Percentiles rank a stretch among this genome's conserved stretches.
These are phyloP conservation scores for Lodderomyces jiufengensis DNA, from an alignment of 1,139 yeast species.

Conservation along the genomic window DNA sequence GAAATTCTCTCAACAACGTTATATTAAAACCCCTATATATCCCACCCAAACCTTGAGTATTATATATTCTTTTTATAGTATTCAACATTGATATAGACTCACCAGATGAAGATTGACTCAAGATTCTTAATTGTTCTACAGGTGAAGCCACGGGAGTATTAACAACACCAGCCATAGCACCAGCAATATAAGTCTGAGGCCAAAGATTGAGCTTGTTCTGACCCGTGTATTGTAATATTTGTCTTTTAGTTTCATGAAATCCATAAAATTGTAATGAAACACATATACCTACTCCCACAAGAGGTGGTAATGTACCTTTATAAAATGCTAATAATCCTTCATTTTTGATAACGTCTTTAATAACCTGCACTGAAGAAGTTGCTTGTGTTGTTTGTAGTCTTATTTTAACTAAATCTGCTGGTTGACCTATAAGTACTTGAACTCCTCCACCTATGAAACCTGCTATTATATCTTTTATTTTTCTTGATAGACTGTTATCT, in stretches of 20 bases:
- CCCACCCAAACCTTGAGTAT: constrained; percentile 49
- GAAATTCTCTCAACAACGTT: constrained; percentile 65
- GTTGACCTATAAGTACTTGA: constrained; percentile 73
- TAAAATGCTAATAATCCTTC: constrained; percentile 67
- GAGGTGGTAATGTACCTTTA: constrained; percentile 46
- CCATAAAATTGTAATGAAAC: constrained; percentile 75
- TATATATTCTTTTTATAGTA: constrained; percentile 42
- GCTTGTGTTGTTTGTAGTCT: constrained; percentile 52
- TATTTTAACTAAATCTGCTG: constrained; percentile 67
- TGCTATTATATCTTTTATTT: constrained; percentile 57
- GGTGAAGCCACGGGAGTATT: constrained; percentile 72
- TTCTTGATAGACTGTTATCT: constrained; percentile 53
- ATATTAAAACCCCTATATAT: constrained; percentile 58
- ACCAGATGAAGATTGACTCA: constrained; percentile 57
- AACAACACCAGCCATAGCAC: constrained; percentile 75
- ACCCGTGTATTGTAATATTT: constrained; percentile 32
- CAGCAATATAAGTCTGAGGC: constrained; percentile 67
- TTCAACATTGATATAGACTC: constrained; percentile 40
- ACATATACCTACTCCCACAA: constrained; percentile 66
- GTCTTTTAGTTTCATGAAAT: constrained; percentile 72
- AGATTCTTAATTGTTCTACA: constrained; percentile 70
- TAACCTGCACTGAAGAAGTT: constrained; percentile 44
- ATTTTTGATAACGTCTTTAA: constrained; percentile 50
- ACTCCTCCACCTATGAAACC: constrained; percentile 56
- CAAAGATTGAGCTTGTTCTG: constrained; percentile 42